A percentile compares a stretch with the other conserved stretches of the same genome.
Conservation (phyloP, 129 eudicot genomes). For the Scalesia atractyloides region DNA sequence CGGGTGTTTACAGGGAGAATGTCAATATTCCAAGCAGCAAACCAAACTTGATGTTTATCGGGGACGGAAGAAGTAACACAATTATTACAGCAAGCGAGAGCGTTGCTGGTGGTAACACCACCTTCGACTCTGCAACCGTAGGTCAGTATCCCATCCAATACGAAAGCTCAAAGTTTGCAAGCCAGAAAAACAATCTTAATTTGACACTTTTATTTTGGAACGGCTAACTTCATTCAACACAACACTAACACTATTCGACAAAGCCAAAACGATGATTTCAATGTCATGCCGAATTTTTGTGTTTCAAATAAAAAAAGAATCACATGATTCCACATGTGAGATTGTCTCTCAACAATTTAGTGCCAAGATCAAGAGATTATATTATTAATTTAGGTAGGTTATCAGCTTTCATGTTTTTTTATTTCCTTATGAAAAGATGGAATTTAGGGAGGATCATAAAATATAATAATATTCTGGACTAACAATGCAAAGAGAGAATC, state of each 20-base stretch:
- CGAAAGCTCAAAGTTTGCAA: background rate
- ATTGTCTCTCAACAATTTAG: background rate
- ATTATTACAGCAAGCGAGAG: slow-evolving; percentile 6
- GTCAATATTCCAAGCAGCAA: slow-evolving; percentile 10
- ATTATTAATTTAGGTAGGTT: too few relatives aligned
- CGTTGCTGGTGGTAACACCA: slow-evolving; percentile 19
- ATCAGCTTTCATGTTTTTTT: background rate
- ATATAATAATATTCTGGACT: background rate
- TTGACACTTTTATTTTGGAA: too few relatives aligned
- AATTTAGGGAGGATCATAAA: too few relatives aligned
- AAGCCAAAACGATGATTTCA: background rate
- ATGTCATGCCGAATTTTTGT: background rate
- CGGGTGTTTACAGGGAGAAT: slow-evolving; percentile 13
- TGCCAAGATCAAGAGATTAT: too few relatives aligned
- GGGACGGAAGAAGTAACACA: slow-evolving; percentile 6
- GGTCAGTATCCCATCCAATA: slow-evolving; percentile 4
- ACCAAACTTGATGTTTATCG: slow-evolving; percentile 3
- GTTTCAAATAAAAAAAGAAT: background rate
- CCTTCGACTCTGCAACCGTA: slow-evolving; percentile 18
- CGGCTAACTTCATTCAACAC: too few relatives aligned
- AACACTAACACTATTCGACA: too few relatives aligned
- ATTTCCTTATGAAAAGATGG: background rate
- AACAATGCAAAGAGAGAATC: background rate
- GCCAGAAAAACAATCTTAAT: too few relatives aligned
- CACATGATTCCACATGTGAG: background rate